Base-by-base conservation (phyloP, 2,329 filamentous ascomycete genomes). In the Colletotrichum liriopes region DNA sequence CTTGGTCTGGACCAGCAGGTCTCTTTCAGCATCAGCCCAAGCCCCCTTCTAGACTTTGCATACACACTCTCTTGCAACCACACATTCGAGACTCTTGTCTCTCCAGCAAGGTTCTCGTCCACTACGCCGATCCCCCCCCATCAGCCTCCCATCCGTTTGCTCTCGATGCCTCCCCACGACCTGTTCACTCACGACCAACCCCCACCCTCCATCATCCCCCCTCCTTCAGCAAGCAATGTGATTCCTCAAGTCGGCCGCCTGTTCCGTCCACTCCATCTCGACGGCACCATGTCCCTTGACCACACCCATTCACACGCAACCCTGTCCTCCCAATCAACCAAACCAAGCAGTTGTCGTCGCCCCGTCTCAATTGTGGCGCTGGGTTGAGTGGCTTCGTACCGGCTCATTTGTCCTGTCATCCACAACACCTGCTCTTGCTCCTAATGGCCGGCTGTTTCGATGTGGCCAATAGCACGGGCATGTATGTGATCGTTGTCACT, bases 131-230 rank as follows among this genome's bases (percentile, higher is more conserved):
- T 66, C 61, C 47, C 39, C 43, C 43, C 45, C 61, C n/a, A n/a
- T 66, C 60, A 62, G 71, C 61, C 71, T 71, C 67, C 56, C 60
- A 62, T 55, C 61, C 18, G 55, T 70, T 61, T 70, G 71, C 55
- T 62, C 37, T 67, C 45, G 39, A 66, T 49, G 43, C 35, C 67
- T 23, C 26, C 32, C 47, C 23, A 39, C 5, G 14, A 54, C 39
- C 32, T 16, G 20, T 54, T 54, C 29, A 26, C n/a, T 59, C 70
- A 72, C 49, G 35, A 37, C 55, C 56, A 52, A 55, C 67, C 71
- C 65, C 71, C 60, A 71, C 47, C 71, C 66, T 61, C 54, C 66
- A 52, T 49, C 29, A 62, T 56, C 23, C 39, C 41, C 65, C 65
- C 59, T 60, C 59, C 39, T 60, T 39, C 20, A 72, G 54, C 45